A percentile compares a stretch with the other conserved stretches of the same genome.
These are phyloP conservation scores for Dendrothele bispora DNA, from an alignment of 768 basidiomycete genomes.

Conservation along the genomic window DNA sequence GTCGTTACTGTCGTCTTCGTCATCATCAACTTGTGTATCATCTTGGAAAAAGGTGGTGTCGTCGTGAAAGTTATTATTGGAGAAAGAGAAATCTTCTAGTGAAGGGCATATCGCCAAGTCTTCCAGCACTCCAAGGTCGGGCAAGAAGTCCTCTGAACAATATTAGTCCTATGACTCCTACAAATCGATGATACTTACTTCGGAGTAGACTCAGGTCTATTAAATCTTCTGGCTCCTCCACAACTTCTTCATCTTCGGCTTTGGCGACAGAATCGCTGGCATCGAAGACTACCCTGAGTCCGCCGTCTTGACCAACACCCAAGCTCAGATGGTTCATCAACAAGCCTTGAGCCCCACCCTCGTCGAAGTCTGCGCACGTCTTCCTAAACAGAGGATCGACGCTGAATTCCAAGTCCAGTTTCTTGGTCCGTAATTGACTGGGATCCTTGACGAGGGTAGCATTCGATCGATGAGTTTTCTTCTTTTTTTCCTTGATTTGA, in stretches of 20 bases:
- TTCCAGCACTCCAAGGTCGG: conserved; percentile 62
- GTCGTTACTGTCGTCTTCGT: conserved; percentile 45
- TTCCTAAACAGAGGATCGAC: conserved; percentile 98
- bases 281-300: conserved; percentile 91
- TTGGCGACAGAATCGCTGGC: conserved; percentile 88
- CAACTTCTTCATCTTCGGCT: conserved; percentile 69
- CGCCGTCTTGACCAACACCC: conserved; percentile 76
- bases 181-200: conserved; percentile 37
- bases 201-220: conserved; percentile 66
- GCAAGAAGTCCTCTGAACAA: conserved; percentile 65
- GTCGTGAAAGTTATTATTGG: conserved; percentile 65
- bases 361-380: conserved; percentile 97
- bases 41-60: conserved; percentile 62
- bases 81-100: conserved; percentile 80
- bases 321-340: conserved; percentile 93
- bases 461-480: conserved; percentile 67
- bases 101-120: conserved; percentile 79
- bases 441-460: conserved; percentile 90
- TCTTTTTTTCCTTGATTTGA: conserved; percentile 57
- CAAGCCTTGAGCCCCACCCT: conserved; percentile 93
- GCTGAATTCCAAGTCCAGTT: conserved; percentile 91
- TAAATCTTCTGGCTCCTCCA: conserved; percentile 68
- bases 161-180: conserved; percentile 6
- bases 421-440: conserved; percentile 81
- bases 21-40: conserved; percentile 40